These are phyloP conservation scores for Pyrenochaeta sp. DNA, from an alignment of 2,329 filamentous ascomycete species.

Conservation along the genomic window DNA sequence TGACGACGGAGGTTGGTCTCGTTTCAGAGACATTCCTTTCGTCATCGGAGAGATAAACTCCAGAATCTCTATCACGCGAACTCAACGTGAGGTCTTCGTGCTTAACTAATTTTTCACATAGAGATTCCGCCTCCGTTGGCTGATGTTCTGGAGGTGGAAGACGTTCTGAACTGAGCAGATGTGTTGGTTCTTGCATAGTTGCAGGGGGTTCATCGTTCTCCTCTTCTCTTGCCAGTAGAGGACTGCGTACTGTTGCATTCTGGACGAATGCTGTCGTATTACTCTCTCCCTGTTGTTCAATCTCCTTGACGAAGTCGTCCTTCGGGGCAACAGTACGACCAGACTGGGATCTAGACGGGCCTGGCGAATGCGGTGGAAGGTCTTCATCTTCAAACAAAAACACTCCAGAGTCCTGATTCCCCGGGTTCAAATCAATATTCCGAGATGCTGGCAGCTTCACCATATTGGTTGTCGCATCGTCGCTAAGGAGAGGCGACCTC, in stretches of 20 bases:
- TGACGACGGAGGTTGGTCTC: slow-evolving; percentile 16
- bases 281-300: no score
- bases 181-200: no score
- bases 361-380: background rate
- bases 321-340: no score
- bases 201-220: no score
- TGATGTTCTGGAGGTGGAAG: no score
- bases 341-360: no score
- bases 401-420: slow-evolving; percentile 23
- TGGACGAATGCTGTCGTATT: no score
- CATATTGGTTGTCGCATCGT: slow-evolving; percentile 7
- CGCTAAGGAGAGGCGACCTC: slow-evolving; percentile 9
- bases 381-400: slow-evolving; percentile 23
- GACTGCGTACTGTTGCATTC: no score
- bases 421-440: slow-evolving; percentile 19
- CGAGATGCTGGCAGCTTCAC: background rate
- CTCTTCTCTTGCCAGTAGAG: no score
- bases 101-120: background rate
- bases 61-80: slow-evolving; percentile 30
- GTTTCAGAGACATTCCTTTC: slow-evolving; percentile 13
- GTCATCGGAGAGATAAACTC: slow-evolving; percentile 31
- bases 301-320: no score
- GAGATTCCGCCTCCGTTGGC: background rate
- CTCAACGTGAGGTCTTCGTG: background rate
- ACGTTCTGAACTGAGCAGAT: no score